A percentile compares a stretch with the other conserved stretches of the same genome.
Conservation (phyloP, 139 green algal genomes). For the Picochlorum sp. region DNA sequence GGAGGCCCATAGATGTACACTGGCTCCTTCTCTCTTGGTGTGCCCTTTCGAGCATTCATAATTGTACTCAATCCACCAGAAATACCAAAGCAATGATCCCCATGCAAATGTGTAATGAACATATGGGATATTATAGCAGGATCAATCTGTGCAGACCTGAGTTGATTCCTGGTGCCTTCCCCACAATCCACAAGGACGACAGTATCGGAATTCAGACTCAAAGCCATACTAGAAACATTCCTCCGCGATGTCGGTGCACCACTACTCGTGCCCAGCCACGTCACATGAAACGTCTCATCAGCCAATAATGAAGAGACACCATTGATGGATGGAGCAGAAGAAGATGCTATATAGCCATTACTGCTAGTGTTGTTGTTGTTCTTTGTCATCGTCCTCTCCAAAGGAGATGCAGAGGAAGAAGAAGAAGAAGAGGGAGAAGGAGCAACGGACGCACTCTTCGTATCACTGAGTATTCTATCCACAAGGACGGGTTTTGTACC, state of each 20-base stretch:
- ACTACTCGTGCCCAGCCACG: constrained; percentile 79
- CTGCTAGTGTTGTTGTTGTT: background rate
- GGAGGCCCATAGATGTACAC: constrained; percentile 36
- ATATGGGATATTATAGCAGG: constrained; percentile 41
- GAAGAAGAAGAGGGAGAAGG: no score
- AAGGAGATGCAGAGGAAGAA: background rate
- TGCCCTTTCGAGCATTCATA: constrained; percentile 8
- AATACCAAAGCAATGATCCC: constrained; percentile 94
- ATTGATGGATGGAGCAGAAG: background rate
- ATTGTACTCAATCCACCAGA: constrained; percentile 33
- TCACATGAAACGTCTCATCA: constrained; percentile 36
- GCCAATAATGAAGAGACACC: background rate
- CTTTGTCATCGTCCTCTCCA: background rate
- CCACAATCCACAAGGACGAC: constrained; percentile 81
- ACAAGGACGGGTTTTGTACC: constrained; percentile 23
- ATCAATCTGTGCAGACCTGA: constrained; percentile 35
- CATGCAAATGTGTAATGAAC: constrained; percentile 92
- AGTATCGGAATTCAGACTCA: constrained; percentile 26
- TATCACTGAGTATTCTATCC: constrained; percentile 5
- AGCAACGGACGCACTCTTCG: no score
- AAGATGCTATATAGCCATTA: background rate
- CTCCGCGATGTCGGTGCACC: constrained; percentile 57
- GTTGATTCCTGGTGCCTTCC: constrained; percentile 74
- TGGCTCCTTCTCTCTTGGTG: constrained; percentile 25
- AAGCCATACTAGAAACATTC: constrained; percentile 75